Evolutionary conservation across 495 filamentous ascomycete species (phyloP), one percentile per base, ranked within the genome.

Genomic region (Jackrogersella minutella): DNA sequence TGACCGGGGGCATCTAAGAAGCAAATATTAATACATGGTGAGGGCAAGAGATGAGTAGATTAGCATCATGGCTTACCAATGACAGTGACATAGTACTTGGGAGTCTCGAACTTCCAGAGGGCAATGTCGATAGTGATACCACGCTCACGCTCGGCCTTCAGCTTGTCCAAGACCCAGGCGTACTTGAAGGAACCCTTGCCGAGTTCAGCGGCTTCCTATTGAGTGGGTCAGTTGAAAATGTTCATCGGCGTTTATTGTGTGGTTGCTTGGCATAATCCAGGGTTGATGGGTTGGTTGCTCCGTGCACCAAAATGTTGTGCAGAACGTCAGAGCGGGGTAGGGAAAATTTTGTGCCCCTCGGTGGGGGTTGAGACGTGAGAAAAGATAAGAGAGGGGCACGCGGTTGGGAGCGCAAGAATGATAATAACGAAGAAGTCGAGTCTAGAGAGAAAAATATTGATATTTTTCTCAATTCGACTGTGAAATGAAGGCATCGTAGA

Each of bases 101-200:
- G 86, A 76, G 95, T 98, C 87, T 98, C 93, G 88, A 99, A 99
- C 91, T 97, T 99, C 95, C 95, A 99, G 85, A 99, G 93, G 77
- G 96, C 95, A 79, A 99, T 98, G 81, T 99, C 95, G 81, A 99
- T 99, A 85, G 95, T 99, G 91, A 99, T 99, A 96, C 95, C 95
- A 93, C 95, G 95, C 88, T 99, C 95, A 91, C 95, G 95, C 93
- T 99, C 95, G 73, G 95, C 93, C 93, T 99, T 99, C 77, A 99
- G 91, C 85, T 99, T 99, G 91, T 99, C 95, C 79, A 99, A 89
- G 86, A 99, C 95, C 95, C 95, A 99, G 73, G 95, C 95, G 85
- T 99, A 99, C 89, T 99, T 99, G 93, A 99, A 99, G 79, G 95
- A 99, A 85, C 95, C 95, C 88, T 99, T 99, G 82, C 95, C 95